These are phyloP conservation scores for Naganishia vaughanmartiniae DNA, from an alignment of 768 basidiomycete species.

Conservation along the genomic window DNA sequence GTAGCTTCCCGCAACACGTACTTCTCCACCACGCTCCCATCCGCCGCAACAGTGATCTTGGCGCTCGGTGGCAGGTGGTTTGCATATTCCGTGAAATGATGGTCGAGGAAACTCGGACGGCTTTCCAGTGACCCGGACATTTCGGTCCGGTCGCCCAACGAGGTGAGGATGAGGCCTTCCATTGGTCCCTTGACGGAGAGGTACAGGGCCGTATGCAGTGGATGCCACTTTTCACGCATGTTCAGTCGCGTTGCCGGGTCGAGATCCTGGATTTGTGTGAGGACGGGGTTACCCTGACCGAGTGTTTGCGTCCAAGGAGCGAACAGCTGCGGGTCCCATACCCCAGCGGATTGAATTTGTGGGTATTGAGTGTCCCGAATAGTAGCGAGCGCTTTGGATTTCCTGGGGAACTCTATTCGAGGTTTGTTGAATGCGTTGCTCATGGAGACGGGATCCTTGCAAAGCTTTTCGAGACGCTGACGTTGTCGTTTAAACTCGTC, in stretches of 20 bases:
- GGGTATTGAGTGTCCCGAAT: constrained; percentile 18
- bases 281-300: constrained; percentile 34
- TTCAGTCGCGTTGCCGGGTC: constrained; percentile 23
- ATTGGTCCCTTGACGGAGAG: constrained; percentile 40
- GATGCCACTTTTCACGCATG: constrained; percentile 42
- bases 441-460: background rate
- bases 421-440: constrained; percentile 22
- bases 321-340: constrained; percentile 15
- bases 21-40: constrained; percentile 38
- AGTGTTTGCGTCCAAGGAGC: constrained; percentile 15
- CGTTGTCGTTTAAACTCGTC: constrained; percentile 5
- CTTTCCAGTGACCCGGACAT: constrained; percentile 48
- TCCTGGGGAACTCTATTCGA: constrained; percentile 12
- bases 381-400: constrained; percentile 6
- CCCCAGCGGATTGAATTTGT: constrained; percentile 26
- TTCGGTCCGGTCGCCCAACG: constrained; percentile 45
- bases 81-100: constrained; percentile 42
- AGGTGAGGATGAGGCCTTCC: constrained; percentile 41
- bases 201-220: constrained; percentile 43
- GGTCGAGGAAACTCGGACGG: constrained; percentile 44
- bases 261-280: constrained; percentile 35
- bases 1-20: constrained; percentile 44
- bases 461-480: constrained; percentile 4
- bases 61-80: constrained; percentile 35
- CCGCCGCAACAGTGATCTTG: constrained; percentile 22